phyloP scores from a whole-genome alignment of 192 early-diverging fungal genomes.

The Coemansia guatemalensis region DNA sequence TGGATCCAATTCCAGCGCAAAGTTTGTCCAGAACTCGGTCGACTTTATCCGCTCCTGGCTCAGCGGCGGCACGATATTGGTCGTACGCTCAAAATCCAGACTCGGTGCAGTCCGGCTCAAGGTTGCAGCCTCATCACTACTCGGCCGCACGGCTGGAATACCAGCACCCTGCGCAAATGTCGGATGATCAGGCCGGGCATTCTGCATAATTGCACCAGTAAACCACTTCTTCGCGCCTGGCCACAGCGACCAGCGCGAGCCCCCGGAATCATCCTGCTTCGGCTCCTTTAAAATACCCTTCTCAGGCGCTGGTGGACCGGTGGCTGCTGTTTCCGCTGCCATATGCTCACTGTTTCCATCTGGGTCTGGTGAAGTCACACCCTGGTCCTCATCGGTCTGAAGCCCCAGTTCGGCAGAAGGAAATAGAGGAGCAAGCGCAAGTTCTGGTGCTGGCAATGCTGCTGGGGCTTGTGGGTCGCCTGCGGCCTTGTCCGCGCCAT shows the following conservation, averaged over 20 bases:
- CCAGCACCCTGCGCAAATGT: conserved; percentile 48
- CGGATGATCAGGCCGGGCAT: conserved; percentile 12
- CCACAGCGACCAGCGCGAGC: conserved; percentile 49
- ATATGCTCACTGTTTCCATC: conserved; percentile 4
- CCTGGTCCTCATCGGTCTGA: conserved; percentile 4
- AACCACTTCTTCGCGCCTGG: conserved; percentile 52
- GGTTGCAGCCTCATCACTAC: conserved; percentile 9
- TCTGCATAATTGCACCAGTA: conserved; percentile 17
- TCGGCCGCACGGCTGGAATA: conserved; percentile 29
- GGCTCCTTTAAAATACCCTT: conserved; percentile 50
- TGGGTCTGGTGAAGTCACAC: neutral
- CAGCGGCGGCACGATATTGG: conserved; percentile 43
- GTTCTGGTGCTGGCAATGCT: neutral
- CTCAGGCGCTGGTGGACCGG: conserved; percentile 17
- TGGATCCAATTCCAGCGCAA: conserved; percentile 50
- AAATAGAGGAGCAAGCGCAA: conserved; percentile 45
- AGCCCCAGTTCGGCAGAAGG: conserved; percentile 6
- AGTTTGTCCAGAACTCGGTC: conserved; percentile 55
- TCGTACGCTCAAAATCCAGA: conserved; percentile 50
- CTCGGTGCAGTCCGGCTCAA: conserved; percentile 45
- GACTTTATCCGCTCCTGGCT: conserved; percentile 54
- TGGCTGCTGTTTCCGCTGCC: neutral
- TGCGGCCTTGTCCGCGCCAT: neutral
- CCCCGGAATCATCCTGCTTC: conserved; percentile 23
- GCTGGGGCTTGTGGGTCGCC: neutral